Evolutionary conservation across 73 alveolate species (phyloP).

Genomic region (Blepharisma stoltei): DNA sequence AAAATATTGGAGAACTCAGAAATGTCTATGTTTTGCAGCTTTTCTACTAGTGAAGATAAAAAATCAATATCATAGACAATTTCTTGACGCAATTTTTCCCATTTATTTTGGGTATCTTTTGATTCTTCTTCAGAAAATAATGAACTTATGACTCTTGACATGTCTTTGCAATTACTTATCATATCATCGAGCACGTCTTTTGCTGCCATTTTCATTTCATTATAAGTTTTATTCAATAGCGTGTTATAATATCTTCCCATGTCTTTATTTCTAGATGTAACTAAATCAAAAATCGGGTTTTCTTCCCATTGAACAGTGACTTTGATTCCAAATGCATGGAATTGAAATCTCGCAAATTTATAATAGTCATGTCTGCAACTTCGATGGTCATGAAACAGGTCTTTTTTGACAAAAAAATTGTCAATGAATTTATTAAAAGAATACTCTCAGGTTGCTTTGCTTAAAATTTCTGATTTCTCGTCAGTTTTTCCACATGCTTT

Average conservation of each 20-base stretch:
- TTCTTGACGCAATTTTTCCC: too few species aligned
- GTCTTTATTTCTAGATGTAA: neutral
- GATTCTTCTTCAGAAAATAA: too few species aligned
- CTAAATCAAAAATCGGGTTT: neutral
- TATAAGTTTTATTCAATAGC: neutral
- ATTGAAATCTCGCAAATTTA: neutral
- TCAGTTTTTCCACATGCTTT: slow-evolving; percentile 18
- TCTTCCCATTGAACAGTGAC: neutral
- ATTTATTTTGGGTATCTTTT: too few species aligned
- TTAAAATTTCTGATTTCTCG: neutral
- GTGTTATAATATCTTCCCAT: neutral
- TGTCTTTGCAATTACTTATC: too few species aligned
- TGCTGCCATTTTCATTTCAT: too few species aligned
- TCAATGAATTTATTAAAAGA: slow-evolving; percentile 1
- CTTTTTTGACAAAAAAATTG: neutral
- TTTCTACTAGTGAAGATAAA: too few species aligned
- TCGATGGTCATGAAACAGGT: neutral
- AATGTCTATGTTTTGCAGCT: too few species aligned
- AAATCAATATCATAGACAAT: too few species aligned
- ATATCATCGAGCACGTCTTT: too few species aligned
- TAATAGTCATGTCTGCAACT: neutral
- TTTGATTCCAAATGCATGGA: neutral
- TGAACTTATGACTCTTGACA: too few species aligned
- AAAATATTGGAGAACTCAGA: neutral
- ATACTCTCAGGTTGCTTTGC: slow-evolving; percentile 10